A percentile compares a stretch with the other conserved stretches of the same genome.
phyloP scores from a whole-genome alignment of 345 rosid genomes.

The Limnanthes douglasii region DNA sequence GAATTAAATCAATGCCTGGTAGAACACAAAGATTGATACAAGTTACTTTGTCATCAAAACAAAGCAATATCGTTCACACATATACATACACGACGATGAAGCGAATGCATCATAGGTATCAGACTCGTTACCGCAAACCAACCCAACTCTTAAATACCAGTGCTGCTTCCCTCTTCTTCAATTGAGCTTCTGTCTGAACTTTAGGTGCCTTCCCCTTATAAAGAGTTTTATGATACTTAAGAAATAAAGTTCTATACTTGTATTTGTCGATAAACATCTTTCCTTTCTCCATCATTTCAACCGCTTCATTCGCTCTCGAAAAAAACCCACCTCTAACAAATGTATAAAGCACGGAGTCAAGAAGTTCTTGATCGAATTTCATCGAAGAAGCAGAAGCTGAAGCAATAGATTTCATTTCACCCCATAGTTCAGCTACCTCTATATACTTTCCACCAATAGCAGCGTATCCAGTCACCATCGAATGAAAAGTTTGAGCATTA shows the following conservation, averaged over 20 bases:
- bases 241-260: slow-evolving; percentile 65
- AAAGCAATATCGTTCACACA: too few relatives aligned
- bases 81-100: too few relatives aligned
- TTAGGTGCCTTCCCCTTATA: slow-evolving; percentile 83
- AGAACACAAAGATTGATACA: too few relatives aligned
- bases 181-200: slow-evolving; percentile 71
- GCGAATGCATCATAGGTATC: too few relatives aligned
- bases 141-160: slow-evolving; percentile 68
- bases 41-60: too few relatives aligned
- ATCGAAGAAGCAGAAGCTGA: slow-evolving; percentile 38
- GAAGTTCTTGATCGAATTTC: slow-evolving; percentile 86
- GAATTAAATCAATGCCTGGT: too few relatives aligned
- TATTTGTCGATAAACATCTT: slow-evolving; percentile 81
- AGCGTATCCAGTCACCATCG: slow-evolving; percentile 86
- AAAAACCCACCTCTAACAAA: slow-evolving; percentile 92
- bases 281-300: slow-evolving; percentile 65
- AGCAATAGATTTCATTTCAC: slow-evolving; percentile 81
- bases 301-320: slow-evolving; percentile 68
- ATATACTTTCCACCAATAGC: slow-evolving; percentile 74
- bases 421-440: slow-evolving; percentile 93
- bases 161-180: slow-evolving; percentile 66
- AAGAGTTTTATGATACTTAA: slow-evolving; percentile 88
- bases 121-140: too few relatives aligned
- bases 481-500: slow-evolving; percentile 90
- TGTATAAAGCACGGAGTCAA: slow-evolving; percentile 77